Base-by-base conservation (phyloP, 805 yeast genomes). In the Candida alai region DNA sequence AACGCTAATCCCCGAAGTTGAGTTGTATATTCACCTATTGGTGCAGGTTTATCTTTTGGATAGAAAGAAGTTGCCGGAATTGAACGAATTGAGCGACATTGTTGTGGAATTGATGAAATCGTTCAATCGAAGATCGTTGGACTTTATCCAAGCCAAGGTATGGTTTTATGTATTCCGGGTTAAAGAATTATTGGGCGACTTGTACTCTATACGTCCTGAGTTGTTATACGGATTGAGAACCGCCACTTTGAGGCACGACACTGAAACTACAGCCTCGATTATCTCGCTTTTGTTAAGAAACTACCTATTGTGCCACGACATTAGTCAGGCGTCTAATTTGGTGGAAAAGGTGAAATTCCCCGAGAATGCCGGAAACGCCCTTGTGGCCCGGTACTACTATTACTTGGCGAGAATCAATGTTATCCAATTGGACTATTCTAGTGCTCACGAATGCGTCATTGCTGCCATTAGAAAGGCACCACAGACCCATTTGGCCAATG, bases 401-500 rank as follows among this genome's bases (percentile, higher is more conserved):
- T 93, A 93, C 54, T 65, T 88, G 55, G 90, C 96, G n/a, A 80
- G 84, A 45, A 85, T 93, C 52, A 79, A 78, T 50, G 87, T 97
- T 4, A 81, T 93, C 45, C 97, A 90, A 65, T 76, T 93, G 48
- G 89, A 93, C 61, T 93, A 93, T 60, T 79, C 95, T 2, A 69
- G 84, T 13, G 96, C 97, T 2, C 80, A 83, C 52, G 96, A 89
- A 51, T 87, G 79, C 54, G 84, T 85, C 37, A 84, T 87, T 36
- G 87, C 93, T n/a, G 96, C 98, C 2, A 83, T 89, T 35, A 81
- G 98, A 66, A 93, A 93, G 58, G 89, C 95, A 7, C 97, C 99
- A 18, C 96, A 87, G 58, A 85, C 95, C 1, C 71, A 75, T 28
- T 76, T 80, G 40, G 87, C 96, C 6, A 60, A 73, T 28, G 98